phyloP scores from a whole-genome alignment of 2,329 filamentous ascomycete species.

The Fusarium sp. region DNA sequence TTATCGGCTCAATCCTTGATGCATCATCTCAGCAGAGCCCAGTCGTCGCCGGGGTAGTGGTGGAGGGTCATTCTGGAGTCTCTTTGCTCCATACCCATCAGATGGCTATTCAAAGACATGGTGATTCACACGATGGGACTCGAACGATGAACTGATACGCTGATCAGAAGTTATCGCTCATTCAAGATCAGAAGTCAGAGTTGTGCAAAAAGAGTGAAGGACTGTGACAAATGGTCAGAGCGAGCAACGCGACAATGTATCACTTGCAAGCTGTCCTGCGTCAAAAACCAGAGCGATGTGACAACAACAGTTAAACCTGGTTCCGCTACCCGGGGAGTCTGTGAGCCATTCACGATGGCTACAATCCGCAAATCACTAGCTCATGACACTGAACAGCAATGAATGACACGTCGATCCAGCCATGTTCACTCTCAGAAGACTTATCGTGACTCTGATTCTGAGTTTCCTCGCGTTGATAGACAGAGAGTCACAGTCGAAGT shows the following conservation, averaged over 20 bases:
- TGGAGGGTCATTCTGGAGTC: conserved; percentile 92
- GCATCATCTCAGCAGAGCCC: rapidly evolving
- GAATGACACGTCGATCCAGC: rapidly evolving
- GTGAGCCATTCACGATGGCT: rapidly evolving
- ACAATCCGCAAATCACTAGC: too few species aligned
- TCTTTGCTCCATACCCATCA: conserved; percentile 78
- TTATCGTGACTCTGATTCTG: rapidly evolving
- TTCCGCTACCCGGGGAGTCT: rapidly evolving
- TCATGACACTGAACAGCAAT: too few species aligned
- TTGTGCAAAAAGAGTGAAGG: background rate
- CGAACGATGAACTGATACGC: rapidly evolving
- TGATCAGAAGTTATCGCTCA: rapidly evolving
- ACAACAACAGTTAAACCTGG: rapidly evolving
- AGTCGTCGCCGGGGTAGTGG: conserved; percentile 77
- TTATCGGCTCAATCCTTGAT: background rate
- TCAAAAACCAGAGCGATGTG: background rate
- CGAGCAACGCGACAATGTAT: background rate
- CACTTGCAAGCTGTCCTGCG: rapidly evolving
- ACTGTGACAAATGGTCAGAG: background rate
- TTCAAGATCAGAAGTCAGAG: too few species aligned
- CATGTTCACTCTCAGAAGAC: rapidly evolving
- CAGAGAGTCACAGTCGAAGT: background rate
- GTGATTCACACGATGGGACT: rapidly evolving
- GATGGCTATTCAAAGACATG: conserved; percentile 56
- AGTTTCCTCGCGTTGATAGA: rapidly evolving